Percentiles rank a stretch among this genome's conserved stretches.
phyloP scores from a whole-genome alignment of 805 yeast species.

The Yamadazyma nakazawae region DNA sequence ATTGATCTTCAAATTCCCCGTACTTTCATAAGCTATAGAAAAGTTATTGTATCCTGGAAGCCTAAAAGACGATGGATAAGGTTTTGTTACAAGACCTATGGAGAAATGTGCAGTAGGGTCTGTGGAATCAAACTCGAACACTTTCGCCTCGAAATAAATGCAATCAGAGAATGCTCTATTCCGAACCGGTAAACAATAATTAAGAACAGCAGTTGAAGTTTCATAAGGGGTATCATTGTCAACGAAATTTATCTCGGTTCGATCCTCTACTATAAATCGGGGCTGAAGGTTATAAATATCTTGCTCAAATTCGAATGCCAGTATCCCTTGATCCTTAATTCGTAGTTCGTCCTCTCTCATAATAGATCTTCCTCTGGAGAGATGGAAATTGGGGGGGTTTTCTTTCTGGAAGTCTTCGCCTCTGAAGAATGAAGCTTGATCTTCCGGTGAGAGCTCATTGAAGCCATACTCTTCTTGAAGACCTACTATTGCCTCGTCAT shows the following conservation, averaged over 20 bases:
- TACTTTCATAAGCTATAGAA: conserved; percentile 70
- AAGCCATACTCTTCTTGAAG: conserved; percentile 38
- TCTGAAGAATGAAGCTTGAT: conserved; percentile 32
- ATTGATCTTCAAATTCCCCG: conserved; percentile 66
- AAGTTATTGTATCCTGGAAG: conserved; percentile 71
- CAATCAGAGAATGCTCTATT: conserved; percentile 33
- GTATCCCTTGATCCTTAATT: conserved; percentile 36
- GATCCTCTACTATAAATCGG: conserved; percentile 37
- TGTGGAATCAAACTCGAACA: conserved; percentile 27
- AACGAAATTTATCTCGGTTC: conserved; percentile 34
- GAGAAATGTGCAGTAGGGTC: conserved; percentile 50
- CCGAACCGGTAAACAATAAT: conserved; percentile 37
- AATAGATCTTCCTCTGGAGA: conserved; percentile 32
- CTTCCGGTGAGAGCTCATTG: conserved; percentile 38
- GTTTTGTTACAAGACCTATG: conserved; percentile 66
- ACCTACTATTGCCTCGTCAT: conserved; percentile 33
- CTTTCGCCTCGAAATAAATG: conserved; percentile 60
- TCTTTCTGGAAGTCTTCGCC: conserved; percentile 33
- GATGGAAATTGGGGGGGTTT: conserved; percentile 30
- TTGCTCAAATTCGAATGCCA: conserved; percentile 40
- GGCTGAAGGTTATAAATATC: conserved; percentile 30
- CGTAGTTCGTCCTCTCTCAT: conserved; percentile 26
- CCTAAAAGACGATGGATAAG: conserved; percentile 66
- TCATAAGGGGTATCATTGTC: conserved; percentile 39
- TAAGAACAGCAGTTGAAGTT: conserved; percentile 37